phyloP scores from a whole-genome alignment of 495 filamentous ascomycete species.

The Zalerion maritima region DNA sequence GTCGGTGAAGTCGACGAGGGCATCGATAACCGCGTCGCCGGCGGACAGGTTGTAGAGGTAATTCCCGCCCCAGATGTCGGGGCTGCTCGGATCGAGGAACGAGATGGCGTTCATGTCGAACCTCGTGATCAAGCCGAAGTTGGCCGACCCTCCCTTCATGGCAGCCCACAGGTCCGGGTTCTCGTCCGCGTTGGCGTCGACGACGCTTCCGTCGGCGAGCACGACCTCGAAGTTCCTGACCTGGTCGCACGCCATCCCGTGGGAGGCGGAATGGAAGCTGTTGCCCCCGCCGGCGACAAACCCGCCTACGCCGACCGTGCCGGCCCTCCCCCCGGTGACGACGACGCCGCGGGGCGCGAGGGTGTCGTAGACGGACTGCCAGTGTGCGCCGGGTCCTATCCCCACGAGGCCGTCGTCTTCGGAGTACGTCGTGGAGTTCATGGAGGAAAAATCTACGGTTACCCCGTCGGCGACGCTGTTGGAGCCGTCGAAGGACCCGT shows the following conservation, averaged over 20 bases:
- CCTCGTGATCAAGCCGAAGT: slow-evolving; percentile 43
- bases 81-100: slow-evolving; percentile 11
- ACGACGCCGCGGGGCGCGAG: slow-evolving; percentile 18
- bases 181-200: slow-evolving; percentile 27
- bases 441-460: slow-evolving; percentile 34
- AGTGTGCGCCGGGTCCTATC: slow-evolving; percentile 29
- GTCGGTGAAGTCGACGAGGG: slow-evolving; percentile 16
- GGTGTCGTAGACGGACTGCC: slow-evolving; percentile 28
- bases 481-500: slow-evolving; percentile 16
- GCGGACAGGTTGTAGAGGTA: slow-evolving; percentile 1
- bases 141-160: slow-evolving; percentile 38
- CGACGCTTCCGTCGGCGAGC: slow-evolving; percentile 30
- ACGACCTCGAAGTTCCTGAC: slow-evolving; percentile 38
- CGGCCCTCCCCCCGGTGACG: slow-evolving; percentile 26
- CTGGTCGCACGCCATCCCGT: slow-evolving; percentile 33
- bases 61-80: slow-evolving; percentile 5
- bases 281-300: slow-evolving; percentile 27
- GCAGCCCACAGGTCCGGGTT: slow-evolving; percentile 37
- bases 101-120: slow-evolving; percentile 26
- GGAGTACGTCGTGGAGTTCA: slow-evolving; percentile 29
- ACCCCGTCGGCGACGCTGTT: slow-evolving; percentile 31
- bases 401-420: slow-evolving; percentile 17
- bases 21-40: slow-evolving; percentile 10
- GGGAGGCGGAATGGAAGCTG: slow-evolving; percentile 24
- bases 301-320: slow-evolving; percentile 28